phyloP scores from a whole-genome alignment of 495 filamentous ascomycete species.

The Aspergillus avenaceus region DNA sequence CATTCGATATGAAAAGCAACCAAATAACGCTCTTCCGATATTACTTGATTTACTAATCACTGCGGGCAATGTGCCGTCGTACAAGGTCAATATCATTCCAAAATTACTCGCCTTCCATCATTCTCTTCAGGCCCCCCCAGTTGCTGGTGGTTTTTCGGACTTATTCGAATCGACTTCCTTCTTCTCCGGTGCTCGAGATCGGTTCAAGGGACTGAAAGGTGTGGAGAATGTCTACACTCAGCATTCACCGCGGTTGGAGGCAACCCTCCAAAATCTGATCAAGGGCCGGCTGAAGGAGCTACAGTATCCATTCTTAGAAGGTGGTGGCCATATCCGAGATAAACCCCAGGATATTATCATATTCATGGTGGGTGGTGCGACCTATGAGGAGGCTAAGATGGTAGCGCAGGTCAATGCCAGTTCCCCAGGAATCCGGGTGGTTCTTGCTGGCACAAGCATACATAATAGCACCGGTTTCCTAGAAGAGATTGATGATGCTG shows the following conservation, averaged over 20 bases:
- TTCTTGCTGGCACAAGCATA: constrained; percentile 78
- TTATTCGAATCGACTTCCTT: constrained; percentile 89
- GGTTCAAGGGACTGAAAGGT: constrained; percentile 92
- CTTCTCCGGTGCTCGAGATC: constrained; percentile 81
- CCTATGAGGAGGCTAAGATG: constrained; percentile 95
- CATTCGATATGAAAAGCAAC: constrained; percentile 83
- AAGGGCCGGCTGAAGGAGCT: constrained; percentile 81
- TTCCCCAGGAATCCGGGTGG: constrained; percentile 80
- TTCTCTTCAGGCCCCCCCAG: constrained; percentile 69
- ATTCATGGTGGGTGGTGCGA: constrained; percentile 88
- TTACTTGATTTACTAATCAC: constrained; percentile 82
- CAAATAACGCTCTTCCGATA: constrained; percentile 71
- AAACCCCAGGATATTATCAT: constrained; percentile 96
- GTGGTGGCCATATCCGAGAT: constrained; percentile 74
- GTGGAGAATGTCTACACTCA: constrained; percentile 99
- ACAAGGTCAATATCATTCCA: constrained; percentile 67
- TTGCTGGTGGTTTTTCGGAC: constrained; percentile 74
- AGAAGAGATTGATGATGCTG: constrained; percentile 79
- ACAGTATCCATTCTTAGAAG: constrained; percentile 89
- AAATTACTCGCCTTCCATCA: constrained; percentile 79
- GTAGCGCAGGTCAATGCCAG: constrained; percentile 89
- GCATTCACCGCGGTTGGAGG: constrained; percentile 84
- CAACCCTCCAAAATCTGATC: constrained; percentile 84
- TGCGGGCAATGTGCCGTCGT: constrained; percentile 66
- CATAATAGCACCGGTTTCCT: constrained; percentile 85